Evolutionary conservation across 805 yeast genomes (phyloP).

Genomic region (Millerozyma acaciae): DNA sequence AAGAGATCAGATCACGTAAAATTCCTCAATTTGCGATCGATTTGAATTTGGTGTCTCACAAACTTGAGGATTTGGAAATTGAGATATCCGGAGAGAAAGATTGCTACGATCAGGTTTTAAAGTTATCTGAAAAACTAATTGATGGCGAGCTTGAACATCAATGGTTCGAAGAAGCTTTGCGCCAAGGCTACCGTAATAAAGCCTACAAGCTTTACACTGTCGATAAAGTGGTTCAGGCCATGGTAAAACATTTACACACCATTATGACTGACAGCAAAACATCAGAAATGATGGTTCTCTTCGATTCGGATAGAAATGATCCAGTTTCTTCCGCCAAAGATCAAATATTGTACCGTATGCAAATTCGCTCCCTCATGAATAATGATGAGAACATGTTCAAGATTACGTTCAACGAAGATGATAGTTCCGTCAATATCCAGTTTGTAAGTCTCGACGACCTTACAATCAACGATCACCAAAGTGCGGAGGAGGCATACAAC

Average conservation of each 20-base stretch:
- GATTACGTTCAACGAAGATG: slow-evolving; percentile 59
- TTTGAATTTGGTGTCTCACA: slow-evolving; percentile 74
- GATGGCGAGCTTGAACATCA: slow-evolving; percentile 91
- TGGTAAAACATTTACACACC: slow-evolving; percentile 78
- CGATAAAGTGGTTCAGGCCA: slow-evolving; percentile 79
- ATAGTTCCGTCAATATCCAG: slow-evolving; percentile 60
- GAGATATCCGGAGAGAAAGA: slow-evolving; percentile 58
- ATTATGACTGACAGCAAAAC: slow-evolving; percentile 76
- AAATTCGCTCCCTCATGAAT: slow-evolving; percentile 72
- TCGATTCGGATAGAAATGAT: slow-evolving; percentile 72
- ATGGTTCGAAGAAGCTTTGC: slow-evolving; percentile 90
- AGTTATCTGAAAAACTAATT: slow-evolving; percentile 68
- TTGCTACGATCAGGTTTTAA: slow-evolving; percentile 75
- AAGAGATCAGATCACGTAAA: slow-evolving; percentile 62
- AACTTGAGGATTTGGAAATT: slow-evolving; percentile 76
- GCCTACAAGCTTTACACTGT: slow-evolving; percentile 92
- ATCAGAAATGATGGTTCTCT: slow-evolving; percentile 73
- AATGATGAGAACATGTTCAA: slow-evolving; percentile 91
- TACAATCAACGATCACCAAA: slow-evolving; percentile 66
- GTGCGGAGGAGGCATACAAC: slow-evolving; percentile 81
- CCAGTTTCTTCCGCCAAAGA: slow-evolving; percentile 70
- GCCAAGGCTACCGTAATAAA: slow-evolving; percentile 91
- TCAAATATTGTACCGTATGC: slow-evolving; percentile 88
- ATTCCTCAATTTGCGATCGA: slow-evolving; percentile 81
- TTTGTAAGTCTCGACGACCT: slow-evolving; percentile 85